Base-by-base conservation (phyloP, 371 early-diverging fungal species). In the Smittium mucronatum region DNA sequence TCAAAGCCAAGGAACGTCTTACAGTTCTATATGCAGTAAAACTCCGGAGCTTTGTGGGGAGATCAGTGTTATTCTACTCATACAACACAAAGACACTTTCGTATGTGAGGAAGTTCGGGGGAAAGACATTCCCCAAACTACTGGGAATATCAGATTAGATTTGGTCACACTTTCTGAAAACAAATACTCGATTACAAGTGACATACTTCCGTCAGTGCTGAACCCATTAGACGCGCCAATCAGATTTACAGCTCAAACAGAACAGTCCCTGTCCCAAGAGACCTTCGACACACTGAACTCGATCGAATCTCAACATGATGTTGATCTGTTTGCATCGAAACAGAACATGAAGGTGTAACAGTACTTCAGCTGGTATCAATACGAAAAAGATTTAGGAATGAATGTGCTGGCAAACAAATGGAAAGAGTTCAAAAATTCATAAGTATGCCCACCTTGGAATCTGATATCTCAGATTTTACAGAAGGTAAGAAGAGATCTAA, bases 281-380 rank as follows among this genome's bases (percentile, higher is more conserved):
- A 57, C 57, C 29, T 72, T 72, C 59, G 21, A 31, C 0, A 35
- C 28, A 2, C 36, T 30, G 0, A 33, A 67, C 1, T n/a, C 34
- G 36, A 2, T 63, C 1, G 26, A 69, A 16, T 65, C 61, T 8
- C 57, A 1, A 1, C n/a, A 70, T 28, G 30, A 29, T 17, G 66
- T 78, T 5, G 79, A 81, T 59, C 74, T 72, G 28, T 81, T 81
- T 63, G 79, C 77, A 1, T 35, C 75, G 1, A 26, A 68, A 21
- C 67, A 60, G 32, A 72, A 28, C 61, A 72, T 34, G 68, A 28
- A 65, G 17, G 2, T 73, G 2, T 30, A 28, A 32, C 1, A 16
- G n/a, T 79, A 34, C 57, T 76, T 75, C 76, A 70, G 59, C 63
- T 61, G 61, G 26, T 47, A 58, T 11, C 69, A 64, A 11, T 75